Conservation (phyloP, 306 rosid species). For the Lathyrus oleraceus region DNA sequence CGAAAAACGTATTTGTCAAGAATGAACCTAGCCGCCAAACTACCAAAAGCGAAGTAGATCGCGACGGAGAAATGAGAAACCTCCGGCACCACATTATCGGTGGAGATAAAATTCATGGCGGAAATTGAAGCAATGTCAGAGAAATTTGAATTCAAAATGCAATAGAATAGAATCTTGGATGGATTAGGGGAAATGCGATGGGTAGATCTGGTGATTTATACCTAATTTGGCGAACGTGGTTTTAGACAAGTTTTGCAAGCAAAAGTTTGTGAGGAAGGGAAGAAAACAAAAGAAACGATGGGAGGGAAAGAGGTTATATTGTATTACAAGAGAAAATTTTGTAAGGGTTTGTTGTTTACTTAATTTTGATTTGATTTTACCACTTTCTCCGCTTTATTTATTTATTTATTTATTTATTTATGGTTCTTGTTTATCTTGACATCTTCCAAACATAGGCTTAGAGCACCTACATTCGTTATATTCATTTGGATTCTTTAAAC, state of each 20-base stretch:
- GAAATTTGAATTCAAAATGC: background rate
- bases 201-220: constrained; percentile 36
- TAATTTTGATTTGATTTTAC: background rate
- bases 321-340: constrained; percentile 15
- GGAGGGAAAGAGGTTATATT: constrained; percentile 19
- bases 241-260: background rate
- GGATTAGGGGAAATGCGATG: background rate
- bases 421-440: background rate
- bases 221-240: constrained; percentile 19
- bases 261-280: background rate
- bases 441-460: no score
- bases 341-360: constrained; percentile 8
- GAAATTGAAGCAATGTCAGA: background rate
- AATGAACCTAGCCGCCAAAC: constrained; percentile 55
- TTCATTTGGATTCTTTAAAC: no score
- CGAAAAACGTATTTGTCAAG: constrained; percentile 75
- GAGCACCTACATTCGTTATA: no score
- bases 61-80: constrained; percentile 62
- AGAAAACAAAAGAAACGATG: constrained; percentile 5
- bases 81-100: constrained; percentile 42
- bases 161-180: background rate
- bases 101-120: constrained; percentile 60
- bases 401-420: constrained; percentile 30
- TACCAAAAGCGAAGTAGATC: constrained; percentile 60
- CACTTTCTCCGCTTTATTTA: background rate